Base-by-base conservation (phyloP, 2,329 filamentous ascomycete species). In the Claviceps sp. region DNA sequence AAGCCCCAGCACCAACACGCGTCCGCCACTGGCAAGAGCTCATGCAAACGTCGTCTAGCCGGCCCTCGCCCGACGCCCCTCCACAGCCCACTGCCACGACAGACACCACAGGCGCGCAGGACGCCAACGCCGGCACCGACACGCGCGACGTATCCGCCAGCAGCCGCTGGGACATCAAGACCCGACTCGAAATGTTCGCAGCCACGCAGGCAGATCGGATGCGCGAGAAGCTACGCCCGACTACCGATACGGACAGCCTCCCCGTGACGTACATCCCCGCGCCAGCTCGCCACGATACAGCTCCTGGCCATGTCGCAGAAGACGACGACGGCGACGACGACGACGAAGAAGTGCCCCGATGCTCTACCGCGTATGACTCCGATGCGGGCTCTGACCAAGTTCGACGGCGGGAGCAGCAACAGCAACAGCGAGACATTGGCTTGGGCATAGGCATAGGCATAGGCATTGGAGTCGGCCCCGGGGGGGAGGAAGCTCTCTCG, bases 241-340 rank as follows among this genome's bases (percentile, higher is more conserved):
- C 72, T 0, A 70, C 74, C 0, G 73, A 78, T 57, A 78, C 74
- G 2, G 75, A 76, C 20, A 74, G 72, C 54, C 65, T 84, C 18
- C 78, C 79, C 1, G 73, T 80, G 1, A 79, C 72, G 18, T 73
- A 82, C 7, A 82, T 84, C 14, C 80, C 81, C 2, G 79, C 81
- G 1, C 81, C 81, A 18, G 72, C 74, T 38, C 72, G 81, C n/a
- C 69, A 72, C 53, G 78, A 79, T 5, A 72, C 75, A 0, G 75
- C 77, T 47, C 62, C 82, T 4, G 73, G 75, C n/a, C 72, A 75
- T 51, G 69, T 82, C 7, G 63, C 80, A 2, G 76, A 80, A 54
- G 78, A 82, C 54, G 76, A 79, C 2, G 76, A 80, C 54, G 78
- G 82, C 54, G 76, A 79, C 52, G 71, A 79, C 52, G 71, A 79